A percentile compares a stretch with the other conserved stretches of the same genome.
These are phyloP conservation scores for Jaenimonas drosophilae DNA, from an alignment of 208 protist genomes.

Conservation along the genomic window DNA sequence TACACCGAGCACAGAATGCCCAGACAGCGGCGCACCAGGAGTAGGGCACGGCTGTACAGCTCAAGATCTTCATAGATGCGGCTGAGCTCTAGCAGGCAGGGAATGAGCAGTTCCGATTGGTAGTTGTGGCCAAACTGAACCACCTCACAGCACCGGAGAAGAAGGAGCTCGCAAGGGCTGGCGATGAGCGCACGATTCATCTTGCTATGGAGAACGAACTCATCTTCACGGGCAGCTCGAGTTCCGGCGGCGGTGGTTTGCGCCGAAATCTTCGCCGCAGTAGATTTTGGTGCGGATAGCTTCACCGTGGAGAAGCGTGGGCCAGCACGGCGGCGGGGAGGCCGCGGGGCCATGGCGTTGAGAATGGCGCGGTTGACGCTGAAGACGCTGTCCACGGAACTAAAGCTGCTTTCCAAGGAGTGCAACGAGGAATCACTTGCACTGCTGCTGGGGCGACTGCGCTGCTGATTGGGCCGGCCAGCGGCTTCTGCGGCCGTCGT, in stretches of 20 bases:
- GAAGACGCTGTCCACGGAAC: slow-evolving; percentile 53
- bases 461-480: slow-evolving; percentile 8
- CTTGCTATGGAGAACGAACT: slow-evolving; percentile 74
- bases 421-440: slow-evolving; percentile 18
- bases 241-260: slow-evolving; percentile 7
- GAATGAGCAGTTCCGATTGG: slow-evolving; percentile 81
- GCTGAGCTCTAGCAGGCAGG: slow-evolving; percentile 57
- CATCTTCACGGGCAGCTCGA: slow-evolving; percentile 29
- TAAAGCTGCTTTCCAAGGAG: slow-evolving; percentile 49
- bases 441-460: neutral
- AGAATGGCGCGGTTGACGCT: slow-evolving; percentile 71
- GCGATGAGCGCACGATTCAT: slow-evolving; percentile 74
- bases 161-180: slow-evolving; percentile 71
- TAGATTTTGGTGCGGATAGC: too few species aligned
- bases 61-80: slow-evolving; percentile 75
- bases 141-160: slow-evolving; percentile 80
- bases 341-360: slow-evolving; percentile 52
- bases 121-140: slow-evolving; percentile 69
- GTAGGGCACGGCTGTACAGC: slow-evolving; percentile 65
- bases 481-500: slow-evolving; percentile 1
- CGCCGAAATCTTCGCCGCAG: slow-evolving; percentile 35
- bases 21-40: slow-evolving; percentile 73
- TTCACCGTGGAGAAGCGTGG: too few species aligned
- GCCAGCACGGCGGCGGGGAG: slow-evolving; percentile 38
- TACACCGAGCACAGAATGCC: slow-evolving; percentile 77